Percentiles rank a stretch among this genome's conserved stretches.
Evolutionary conservation across 495 filamentous ascomycete species (phyloP).

Genomic region (Staphylotrichum tortipilum): DNA sequence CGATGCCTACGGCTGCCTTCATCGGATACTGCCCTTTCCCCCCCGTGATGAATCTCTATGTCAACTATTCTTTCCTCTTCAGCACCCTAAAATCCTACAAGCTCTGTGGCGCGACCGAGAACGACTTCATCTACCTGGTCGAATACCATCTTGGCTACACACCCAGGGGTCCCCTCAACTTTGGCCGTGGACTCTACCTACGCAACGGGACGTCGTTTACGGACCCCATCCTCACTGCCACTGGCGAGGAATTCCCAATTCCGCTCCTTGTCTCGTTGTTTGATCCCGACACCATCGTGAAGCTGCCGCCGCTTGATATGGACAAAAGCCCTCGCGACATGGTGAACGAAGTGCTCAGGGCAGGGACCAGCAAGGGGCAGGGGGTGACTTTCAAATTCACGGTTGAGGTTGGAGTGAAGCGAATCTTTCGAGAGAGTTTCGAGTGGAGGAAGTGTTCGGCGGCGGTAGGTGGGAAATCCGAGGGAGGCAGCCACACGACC

Average conservation of each 20-base stretch:
- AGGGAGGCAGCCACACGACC: too few species aligned
- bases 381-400: not conserved
- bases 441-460: slow-evolving; percentile 5
- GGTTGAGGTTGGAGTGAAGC: slow-evolving; percentile 1
- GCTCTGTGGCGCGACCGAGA: slow-evolving; percentile 2
- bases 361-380: not conserved
- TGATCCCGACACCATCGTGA: not conserved
- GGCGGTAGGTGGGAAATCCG: not conserved
- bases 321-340: not conserved
- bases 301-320: not conserved
- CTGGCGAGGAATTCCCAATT: slow-evolving; percentile 1
- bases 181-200: slow-evolving; percentile 9
- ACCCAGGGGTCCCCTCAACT: slow-evolving; percentile 3
- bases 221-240: slow-evolving; percentile 3
- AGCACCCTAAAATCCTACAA: not conserved
- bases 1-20: not conserved
- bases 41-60: slow-evolving; percentile 10
- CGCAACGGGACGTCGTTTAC: slow-evolving; percentile 3
- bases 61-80: not conserved
- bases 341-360: not conserved
- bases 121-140: slow-evolving; percentile 4
- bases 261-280: slow-evolving; percentile 1
- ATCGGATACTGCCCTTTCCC: slow-evolving; percentile 6
- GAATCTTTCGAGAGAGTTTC: slow-evolving; percentile 6
- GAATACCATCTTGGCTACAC: slow-evolving; percentile 7